Conservation (phyloP, 2,329 filamentous ascomycete genomes). For the Calonectria honghensis region DNA sequence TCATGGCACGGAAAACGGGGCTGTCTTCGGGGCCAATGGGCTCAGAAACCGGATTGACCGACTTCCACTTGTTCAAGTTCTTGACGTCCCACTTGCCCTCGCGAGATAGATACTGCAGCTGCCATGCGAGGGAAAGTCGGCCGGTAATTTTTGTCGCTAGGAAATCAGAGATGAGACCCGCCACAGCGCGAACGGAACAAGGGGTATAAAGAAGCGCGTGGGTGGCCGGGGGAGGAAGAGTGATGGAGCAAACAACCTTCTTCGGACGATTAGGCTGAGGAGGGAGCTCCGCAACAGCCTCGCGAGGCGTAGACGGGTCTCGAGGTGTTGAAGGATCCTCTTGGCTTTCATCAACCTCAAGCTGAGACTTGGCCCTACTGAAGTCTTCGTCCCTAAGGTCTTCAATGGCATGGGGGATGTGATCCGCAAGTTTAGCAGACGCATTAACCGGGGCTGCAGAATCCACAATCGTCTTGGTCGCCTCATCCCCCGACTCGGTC, state of each 20-base stretch:
- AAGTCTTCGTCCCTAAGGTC: slow-evolving; percentile 55
- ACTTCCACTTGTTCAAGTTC: slow-evolving; percentile 93
- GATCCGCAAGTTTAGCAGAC: slow-evolving; percentile 55
- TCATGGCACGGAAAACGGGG: slow-evolving; percentile 89
- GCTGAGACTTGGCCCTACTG: slow-evolving; percentile 47
- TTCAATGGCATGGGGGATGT: slow-evolving; percentile 61
- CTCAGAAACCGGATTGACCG: slow-evolving; percentile 84
- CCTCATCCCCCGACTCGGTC: slow-evolving; percentile 53
- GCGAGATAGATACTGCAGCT: slow-evolving; percentile 89
- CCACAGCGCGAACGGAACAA: slow-evolving; percentile 82
- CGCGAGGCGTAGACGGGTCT: slow-evolving; percentile 69
- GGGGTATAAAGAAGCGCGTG: slow-evolving; percentile 91
- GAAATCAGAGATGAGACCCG: slow-evolving; percentile 89
- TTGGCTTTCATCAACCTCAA: slow-evolving; percentile 45
- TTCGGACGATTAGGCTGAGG: slow-evolving; percentile 68
- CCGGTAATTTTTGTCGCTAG: slow-evolving; percentile 83
- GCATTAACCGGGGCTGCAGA: slow-evolving; percentile 69
- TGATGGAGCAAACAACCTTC: slow-evolving; percentile 78
- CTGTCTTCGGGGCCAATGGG: slow-evolving; percentile 75
- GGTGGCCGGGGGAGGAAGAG: slow-evolving; percentile 85
- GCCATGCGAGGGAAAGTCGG: slow-evolving; percentile 90
- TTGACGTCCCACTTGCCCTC: slow-evolving; percentile 99
- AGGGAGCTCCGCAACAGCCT: slow-evolving; percentile 65
- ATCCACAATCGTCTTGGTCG: slow-evolving; percentile 62
- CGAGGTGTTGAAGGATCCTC: slow-evolving; percentile 56